Percentiles rank a stretch among this genome's conserved stretches.
Conservation (phyloP, 768 basidiomycete genomes). For the Russula vinacea region DNA sequence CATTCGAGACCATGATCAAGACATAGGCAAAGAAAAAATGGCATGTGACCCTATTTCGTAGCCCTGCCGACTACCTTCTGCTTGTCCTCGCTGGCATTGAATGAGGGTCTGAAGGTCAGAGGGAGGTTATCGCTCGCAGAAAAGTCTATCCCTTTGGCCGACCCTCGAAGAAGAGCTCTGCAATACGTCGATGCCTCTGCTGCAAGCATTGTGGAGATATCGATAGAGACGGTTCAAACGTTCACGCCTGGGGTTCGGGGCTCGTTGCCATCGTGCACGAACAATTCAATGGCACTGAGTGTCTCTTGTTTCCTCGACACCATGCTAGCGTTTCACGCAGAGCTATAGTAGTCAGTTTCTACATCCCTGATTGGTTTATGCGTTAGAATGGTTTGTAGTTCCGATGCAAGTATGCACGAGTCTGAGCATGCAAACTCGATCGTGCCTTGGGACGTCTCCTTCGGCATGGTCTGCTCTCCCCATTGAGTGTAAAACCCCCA, state of each 20-base stretch:
- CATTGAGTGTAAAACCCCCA: too few relatives aligned
- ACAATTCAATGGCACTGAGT: not conserved
- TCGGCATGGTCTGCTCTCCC: too few relatives aligned
- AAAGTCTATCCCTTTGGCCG: constrained; percentile 3
- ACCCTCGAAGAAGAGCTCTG: not conserved
- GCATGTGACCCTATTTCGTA: constrained; percentile 8
- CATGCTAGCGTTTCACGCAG: not conserved
- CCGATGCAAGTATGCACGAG: too few relatives aligned
- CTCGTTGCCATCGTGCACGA: not conserved
- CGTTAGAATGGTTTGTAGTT: too few relatives aligned
- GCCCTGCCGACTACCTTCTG: too few relatives aligned
- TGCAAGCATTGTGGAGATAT: constrained; percentile 10
- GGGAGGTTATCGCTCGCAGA: constrained; percentile 10
- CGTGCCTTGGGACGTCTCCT: too few relatives aligned
- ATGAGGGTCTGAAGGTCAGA: constrained; percentile 2
- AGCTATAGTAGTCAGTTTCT: too few relatives aligned
- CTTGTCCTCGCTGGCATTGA: constrained; percentile 9
- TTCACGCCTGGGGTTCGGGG: too few relatives aligned
- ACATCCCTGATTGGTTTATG: too few relatives aligned
- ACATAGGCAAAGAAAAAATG: constrained; percentile 10
- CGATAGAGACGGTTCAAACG: not conserved
- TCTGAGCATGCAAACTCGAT: too few relatives aligned
- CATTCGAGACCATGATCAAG: constrained; percentile 15
- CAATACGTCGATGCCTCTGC: constrained; percentile 11
- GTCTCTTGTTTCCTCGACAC: not conserved